Evolutionary conservation across 1,139 yeast genomes (phyloP).

Genomic region (Pichia sp.): DNA sequence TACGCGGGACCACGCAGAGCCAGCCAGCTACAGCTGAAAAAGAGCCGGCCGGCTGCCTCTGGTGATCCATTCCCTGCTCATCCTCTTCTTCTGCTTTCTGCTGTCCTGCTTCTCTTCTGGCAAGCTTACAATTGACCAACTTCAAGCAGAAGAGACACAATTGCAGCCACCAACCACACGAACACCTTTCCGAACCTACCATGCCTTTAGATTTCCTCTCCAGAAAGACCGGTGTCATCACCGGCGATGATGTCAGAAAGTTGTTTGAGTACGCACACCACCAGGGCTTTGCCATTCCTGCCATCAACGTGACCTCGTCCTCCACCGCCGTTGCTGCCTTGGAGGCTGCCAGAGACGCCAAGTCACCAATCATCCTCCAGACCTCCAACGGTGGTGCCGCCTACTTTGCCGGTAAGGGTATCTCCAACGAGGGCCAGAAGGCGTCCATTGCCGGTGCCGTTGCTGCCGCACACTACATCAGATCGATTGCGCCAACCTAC

Average conservation of each 20-base stretch:
- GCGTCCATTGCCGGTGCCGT: constrained; percentile 94
- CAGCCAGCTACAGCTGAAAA: neutral
- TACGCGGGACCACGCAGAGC: no score
- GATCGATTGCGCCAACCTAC: constrained; percentile 93
- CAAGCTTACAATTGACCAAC: neutral
- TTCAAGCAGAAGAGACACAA: neutral
- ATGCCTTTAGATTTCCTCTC: constrained; percentile 47
- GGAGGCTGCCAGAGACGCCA: constrained; percentile 96
- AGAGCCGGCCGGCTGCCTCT: neutral
- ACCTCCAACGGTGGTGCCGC: constrained; percentile 99
- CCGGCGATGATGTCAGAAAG: constrained; percentile 94
- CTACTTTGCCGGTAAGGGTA: constrained; percentile 99
- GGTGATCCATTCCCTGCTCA: neutral
- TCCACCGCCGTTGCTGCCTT: constrained; percentile 96
- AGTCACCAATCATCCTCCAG: constrained; percentile 95
- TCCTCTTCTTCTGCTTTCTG: neutral
- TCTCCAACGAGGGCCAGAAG: constrained; percentile 83
- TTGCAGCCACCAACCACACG: neutral
- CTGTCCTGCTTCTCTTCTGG: neutral
- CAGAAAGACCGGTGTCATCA: constrained; percentile 96
- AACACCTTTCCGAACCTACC: constrained; percentile 1
- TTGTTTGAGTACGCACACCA: constrained; percentile 92
- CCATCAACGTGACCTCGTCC: constrained; percentile 95
- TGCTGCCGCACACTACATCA: constrained; percentile 98
- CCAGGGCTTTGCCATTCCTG: constrained; percentile 95